These are phyloP conservation scores for Candida sphagnicola DNA, from an alignment of 805 yeast genomes.

Conservation along the genomic window DNA sequence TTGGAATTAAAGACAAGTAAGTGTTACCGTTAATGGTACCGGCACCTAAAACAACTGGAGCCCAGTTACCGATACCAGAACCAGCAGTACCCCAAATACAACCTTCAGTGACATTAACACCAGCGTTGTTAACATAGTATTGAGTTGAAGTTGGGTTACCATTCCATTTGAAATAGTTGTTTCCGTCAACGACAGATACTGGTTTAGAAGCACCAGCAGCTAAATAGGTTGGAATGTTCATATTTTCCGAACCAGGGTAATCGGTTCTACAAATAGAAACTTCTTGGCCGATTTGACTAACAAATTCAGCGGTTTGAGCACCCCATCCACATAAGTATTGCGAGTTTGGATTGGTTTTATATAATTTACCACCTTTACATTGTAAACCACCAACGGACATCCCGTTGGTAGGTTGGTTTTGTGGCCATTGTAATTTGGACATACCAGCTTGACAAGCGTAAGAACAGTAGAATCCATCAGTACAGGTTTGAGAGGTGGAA, in stretches of 20 bases:
- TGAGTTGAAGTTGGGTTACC: slow-evolving; percentile 87
- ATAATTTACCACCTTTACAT: slow-evolving; percentile 80
- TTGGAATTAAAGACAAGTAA: slow-evolving; percentile 88
- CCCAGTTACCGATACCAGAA: slow-evolving; percentile 94
- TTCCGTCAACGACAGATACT: slow-evolving; percentile 77
- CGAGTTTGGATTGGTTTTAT: slow-evolving; percentile 65
- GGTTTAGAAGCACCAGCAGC: slow-evolving; percentile 61
- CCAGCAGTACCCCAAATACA: slow-evolving; percentile 89
- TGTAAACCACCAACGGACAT: slow-evolving; percentile 89
- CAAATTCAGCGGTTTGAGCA: slow-evolving; percentile 61
- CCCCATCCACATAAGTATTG: slow-evolving; percentile 89
- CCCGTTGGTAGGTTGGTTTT: slow-evolving; percentile 81
- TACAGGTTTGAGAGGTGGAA: slow-evolving; percentile 66
- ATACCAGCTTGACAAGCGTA: slow-evolving; percentile 98
- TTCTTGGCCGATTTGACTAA: slow-evolving; percentile 53
- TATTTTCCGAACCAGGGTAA: slow-evolving; percentile 98
- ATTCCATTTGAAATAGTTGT: slow-evolving; percentile 73
- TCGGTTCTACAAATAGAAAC: slow-evolving; percentile 97
- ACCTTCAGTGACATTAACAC: slow-evolving; percentile 85
- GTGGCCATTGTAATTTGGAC: slow-evolving; percentile 99
- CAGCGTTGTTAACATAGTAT: slow-evolving; percentile 96
- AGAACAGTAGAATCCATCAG: slow-evolving; percentile 91
- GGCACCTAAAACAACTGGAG: slow-evolving; percentile 93
- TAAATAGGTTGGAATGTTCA: slow-evolving; percentile 90
- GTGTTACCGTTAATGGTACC: slow-evolving; percentile 68